Percentiles rank a stretch among this genome's conserved stretches.
Evolutionary conservation across 2,329 filamentous ascomycete genomes (phyloP).

Genomic region (Arachnomyces sp.): DNA sequence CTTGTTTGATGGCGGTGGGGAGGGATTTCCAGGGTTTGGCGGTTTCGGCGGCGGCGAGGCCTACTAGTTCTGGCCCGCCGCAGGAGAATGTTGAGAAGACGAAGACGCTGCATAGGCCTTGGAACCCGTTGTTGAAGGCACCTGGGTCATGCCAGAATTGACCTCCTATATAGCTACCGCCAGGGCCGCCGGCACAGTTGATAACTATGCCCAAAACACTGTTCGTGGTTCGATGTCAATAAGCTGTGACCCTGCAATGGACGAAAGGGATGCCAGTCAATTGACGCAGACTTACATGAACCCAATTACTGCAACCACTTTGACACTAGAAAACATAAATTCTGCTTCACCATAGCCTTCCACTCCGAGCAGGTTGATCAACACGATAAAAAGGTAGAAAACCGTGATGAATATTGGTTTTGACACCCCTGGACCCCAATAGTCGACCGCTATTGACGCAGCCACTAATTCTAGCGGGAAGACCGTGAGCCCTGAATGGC

Average conservation of each 20-base stretch:
- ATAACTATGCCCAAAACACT: conserved; percentile 79
- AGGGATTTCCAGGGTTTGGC: conserved; percentile 58
- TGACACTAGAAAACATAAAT: conserved; percentile 78
- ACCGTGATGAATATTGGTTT: conserved; percentile 73
- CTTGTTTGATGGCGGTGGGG: conserved; percentile 81
- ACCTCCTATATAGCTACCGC: conserved; percentile 70
- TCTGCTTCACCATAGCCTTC: conserved; percentile 85
- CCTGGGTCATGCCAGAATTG: conserved; percentile 70
- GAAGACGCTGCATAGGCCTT: conserved; percentile 56
- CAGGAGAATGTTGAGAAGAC: conserved; percentile 57
- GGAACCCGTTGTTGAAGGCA: conserved; percentile 61
- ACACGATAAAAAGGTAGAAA: conserved; percentile 66
- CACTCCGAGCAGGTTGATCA: conserved; percentile 81
- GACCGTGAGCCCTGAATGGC: conserved; percentile 75
- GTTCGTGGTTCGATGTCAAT: conserved; percentile 4
- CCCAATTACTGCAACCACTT: conserved; percentile 75
- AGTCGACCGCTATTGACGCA: conserved; percentile 73
- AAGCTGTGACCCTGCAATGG: conserved; percentile 4
- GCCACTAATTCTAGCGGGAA: conserved; percentile 81
- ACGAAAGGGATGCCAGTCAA: not conserved
- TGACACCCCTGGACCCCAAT: conserved; percentile 60
- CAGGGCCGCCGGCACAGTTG: conserved; percentile 69
- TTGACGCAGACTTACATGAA: conserved; percentile 61
- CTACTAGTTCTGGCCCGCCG: conserved; percentile 54
- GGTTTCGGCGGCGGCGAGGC: conserved; percentile 52